Conservation (phyloP, 1,284 basidiomycete genomes). For the Amylostereum areolatum region DNA sequence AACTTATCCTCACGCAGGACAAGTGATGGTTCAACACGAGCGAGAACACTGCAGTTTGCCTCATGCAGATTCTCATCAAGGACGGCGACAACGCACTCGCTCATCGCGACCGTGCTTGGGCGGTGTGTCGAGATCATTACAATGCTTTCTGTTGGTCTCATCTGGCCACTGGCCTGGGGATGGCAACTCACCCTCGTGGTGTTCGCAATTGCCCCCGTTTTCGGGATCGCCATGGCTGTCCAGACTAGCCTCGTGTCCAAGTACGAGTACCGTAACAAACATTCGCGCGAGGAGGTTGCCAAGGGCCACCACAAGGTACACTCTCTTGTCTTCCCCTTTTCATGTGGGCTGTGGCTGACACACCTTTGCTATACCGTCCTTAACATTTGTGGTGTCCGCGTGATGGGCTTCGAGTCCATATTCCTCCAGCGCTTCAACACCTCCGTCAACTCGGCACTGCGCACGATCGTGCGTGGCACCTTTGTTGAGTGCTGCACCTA, state of each 20-base stretch:
- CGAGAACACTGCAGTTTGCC: constrained; percentile 52
- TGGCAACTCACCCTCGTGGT: constrained; percentile 96
- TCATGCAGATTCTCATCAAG: constrained; percentile 84
- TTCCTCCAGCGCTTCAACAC: constrained; percentile 68
- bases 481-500: constrained; percentile 82
- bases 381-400: constrained; percentile 82
- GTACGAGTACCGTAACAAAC: constrained; percentile 79
- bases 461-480: constrained; percentile 69
- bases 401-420: constrained; percentile 80
- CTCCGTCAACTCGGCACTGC: constrained; percentile 56
- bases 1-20: constrained; percentile 73
- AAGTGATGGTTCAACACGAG: constrained; percentile 83
- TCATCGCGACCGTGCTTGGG: constrained; percentile 66
- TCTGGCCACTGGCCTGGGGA: constrained; percentile 84
- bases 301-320: constrained; percentile 82
- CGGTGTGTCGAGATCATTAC: constrained; percentile 72
- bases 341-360: background rate
- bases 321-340: constrained; percentile 13
- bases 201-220: constrained; percentile 81
- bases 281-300: constrained; percentile 78
- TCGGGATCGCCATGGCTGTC: constrained; percentile 66
- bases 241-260: constrained; percentile 67
- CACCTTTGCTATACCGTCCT: constrained; percentile 55
- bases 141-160: no score
- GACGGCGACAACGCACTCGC: constrained; percentile 87